Percentiles rank a stretch among this genome's conserved stretches.
These are phyloP conservation scores for Cutaneotrichosporon curvatum DNA, from an alignment of 1,284 basidiomycete species.

Conservation along the genomic window DNA sequence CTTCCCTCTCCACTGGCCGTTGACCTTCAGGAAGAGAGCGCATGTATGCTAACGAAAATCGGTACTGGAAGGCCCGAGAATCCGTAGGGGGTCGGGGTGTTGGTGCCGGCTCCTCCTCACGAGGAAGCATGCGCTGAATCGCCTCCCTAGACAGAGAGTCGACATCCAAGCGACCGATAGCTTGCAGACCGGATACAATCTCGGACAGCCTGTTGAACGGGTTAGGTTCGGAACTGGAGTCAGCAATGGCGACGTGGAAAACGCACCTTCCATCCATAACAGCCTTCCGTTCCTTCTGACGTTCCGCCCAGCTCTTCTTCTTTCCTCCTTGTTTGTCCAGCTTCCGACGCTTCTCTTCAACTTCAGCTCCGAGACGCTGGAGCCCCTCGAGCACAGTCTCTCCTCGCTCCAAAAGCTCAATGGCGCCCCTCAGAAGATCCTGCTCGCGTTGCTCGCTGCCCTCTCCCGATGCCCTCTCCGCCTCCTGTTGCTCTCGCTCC, in stretches of 20 bases:
- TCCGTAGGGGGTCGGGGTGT: constrained; percentile 22
- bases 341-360: constrained; percentile 54
- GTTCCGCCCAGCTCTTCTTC: constrained; percentile 45
- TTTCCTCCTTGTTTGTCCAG: constrained; percentile 39
- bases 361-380: constrained; percentile 69
- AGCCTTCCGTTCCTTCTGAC: constrained; percentile 45
- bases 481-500: constrained; percentile 58
- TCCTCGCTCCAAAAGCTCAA: constrained; percentile 70
- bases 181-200: constrained; percentile 40
- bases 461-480: constrained; percentile 51
- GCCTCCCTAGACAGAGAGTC: constrained; percentile 46
- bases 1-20: constrained; percentile 44
- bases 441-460: constrained; percentile 53
- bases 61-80: constrained; percentile 43
- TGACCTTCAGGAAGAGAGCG: constrained; percentile 38
- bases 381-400: constrained; percentile 87
- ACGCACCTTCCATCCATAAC: constrained; percentile 32
- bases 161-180: constrained; percentile 45
- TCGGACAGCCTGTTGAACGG: constrained; percentile 44
- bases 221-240: constrained; percentile 16
- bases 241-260: neutral
- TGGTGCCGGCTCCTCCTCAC: constrained; percentile 5
- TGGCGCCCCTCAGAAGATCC: constrained; percentile 60
- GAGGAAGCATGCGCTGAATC: constrained; percentile 45
- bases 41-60: constrained; percentile 45